Percentiles rank a stretch among this genome's conserved stretches.
Evolutionary conservation across 2,329 filamentous ascomycete species (phyloP).

Genomic region (Dothideomycetidae sp.): DNA sequence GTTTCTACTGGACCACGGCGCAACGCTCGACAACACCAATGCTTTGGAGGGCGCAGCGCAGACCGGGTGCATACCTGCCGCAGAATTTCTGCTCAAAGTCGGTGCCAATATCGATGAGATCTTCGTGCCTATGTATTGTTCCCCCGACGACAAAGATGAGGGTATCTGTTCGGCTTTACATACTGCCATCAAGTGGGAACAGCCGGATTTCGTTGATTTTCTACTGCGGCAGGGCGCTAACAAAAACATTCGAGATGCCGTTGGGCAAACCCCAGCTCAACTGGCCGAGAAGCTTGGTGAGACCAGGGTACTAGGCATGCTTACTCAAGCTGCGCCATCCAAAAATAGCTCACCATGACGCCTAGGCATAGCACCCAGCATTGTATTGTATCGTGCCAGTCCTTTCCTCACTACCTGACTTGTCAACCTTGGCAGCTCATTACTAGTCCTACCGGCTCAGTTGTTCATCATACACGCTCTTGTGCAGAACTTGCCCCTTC

Average conservation of each 20-base stretch:
- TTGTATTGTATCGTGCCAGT: too few relatives aligned
- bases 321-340: not conserved
- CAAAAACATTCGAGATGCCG: not conserved
- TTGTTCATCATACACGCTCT: too few relatives aligned
- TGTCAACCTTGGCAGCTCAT: too few relatives aligned
- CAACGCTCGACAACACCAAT: not conserved
- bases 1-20: not conserved
- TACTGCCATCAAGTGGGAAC: not conserved
- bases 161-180: not conserved
- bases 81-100: not conserved
- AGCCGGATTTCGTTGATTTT: not conserved
- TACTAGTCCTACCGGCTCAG: too few relatives aligned
- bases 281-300: not conserved
- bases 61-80: not conserved
- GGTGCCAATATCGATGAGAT: not conserved
- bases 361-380: too few relatives aligned
- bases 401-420: too few relatives aligned
- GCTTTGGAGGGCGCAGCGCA: not conserved
- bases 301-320: not conserved
- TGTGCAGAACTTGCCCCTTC: too few relatives aligned
- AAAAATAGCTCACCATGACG: too few relatives aligned
- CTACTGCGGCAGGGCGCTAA: not conserved
- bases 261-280: not conserved
- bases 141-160: not conserved
- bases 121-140: not conserved